phyloP scores from a whole-genome alignment of 331 rosid species.

The Malus hybrid region DNA sequence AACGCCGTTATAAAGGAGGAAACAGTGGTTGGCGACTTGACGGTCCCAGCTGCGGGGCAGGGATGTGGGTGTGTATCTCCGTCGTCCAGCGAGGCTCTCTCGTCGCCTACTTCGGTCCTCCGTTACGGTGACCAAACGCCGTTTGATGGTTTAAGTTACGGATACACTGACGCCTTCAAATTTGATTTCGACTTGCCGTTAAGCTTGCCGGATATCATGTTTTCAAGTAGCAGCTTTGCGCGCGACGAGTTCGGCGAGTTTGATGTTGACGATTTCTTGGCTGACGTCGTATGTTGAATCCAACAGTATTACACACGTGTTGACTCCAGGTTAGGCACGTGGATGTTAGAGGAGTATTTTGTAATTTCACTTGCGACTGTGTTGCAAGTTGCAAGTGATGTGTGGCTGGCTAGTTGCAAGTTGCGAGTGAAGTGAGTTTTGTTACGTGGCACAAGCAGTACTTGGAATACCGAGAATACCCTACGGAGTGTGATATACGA shows the following conservation, averaged over 20 bases:
- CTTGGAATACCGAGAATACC: not conserved
- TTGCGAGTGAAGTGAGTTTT: not conserved
- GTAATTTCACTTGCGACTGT: conserved; percentile 11
- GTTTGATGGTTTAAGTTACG: conserved; percentile 27
- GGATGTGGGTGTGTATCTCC: not conserved
- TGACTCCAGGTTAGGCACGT: too few species aligned
- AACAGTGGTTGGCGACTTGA: not conserved
- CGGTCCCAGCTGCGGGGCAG: not conserved
- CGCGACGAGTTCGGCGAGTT: conserved; percentile 69
- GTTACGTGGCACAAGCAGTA: not conserved
- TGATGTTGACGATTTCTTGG: conserved; percentile 50
- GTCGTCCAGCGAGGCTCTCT: not conserved
- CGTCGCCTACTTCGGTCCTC: conserved; percentile 61
- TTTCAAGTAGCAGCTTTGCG: conserved; percentile 27
- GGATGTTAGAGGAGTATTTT: conserved; percentile 9
- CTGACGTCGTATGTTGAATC: conserved; percentile 30
- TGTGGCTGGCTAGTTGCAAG: too few species aligned
- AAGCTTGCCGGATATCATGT: conserved; percentile 29
- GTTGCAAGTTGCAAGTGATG: not conserved
- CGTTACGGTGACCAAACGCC: conserved; percentile 10
- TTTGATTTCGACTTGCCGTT: conserved; percentile 43
- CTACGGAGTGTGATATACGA: not conserved
- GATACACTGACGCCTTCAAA: conserved; percentile 26
- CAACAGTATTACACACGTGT: not conserved
- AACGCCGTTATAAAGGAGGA: conserved; percentile 1